Conservation (phyloP, 768 basidiomycete species). For the Pluteus cervinus region DNA sequence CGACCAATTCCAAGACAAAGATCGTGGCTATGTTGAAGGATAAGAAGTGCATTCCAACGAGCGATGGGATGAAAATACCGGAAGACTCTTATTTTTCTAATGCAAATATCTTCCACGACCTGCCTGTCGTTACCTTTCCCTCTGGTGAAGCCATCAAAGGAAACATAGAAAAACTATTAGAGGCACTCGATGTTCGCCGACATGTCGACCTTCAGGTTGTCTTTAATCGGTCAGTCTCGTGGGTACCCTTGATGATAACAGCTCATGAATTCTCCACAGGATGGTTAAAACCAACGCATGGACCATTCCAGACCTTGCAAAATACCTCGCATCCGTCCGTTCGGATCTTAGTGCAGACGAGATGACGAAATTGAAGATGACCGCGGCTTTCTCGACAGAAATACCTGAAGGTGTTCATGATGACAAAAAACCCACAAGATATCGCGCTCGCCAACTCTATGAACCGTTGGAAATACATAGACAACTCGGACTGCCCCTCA, state of each 20-base stretch:
- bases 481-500: slow-evolving; percentile 67
- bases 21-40: slow-evolving; percentile 42
- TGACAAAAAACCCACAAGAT: slow-evolving; percentile 36
- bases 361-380: slow-evolving; percentile 49
- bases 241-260: not conserved
- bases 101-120: slow-evolving; percentile 84
- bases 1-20: slow-evolving; percentile 37
- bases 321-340: slow-evolving; percentile 82
- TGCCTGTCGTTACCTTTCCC: slow-evolving; percentile 72
- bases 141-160: slow-evolving; percentile 62
- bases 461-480: slow-evolving; percentile 76
- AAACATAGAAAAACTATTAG: slow-evolving; percentile 62
- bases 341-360: slow-evolving; percentile 42
- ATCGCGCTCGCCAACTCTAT: slow-evolving; percentile 71
- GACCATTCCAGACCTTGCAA: slow-evolving; percentile 79
- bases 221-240: slow-evolving; percentile 64
- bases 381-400: slow-evolving; percentile 74
- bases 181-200: slow-evolving; percentile 76
- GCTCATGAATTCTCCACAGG: slow-evolving; percentile 28
- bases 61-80: slow-evolving; percentile 66
- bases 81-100: slow-evolving; percentile 77
- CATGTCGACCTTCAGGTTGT: slow-evolving; percentile 91
- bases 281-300: slow-evolving; percentile 90
- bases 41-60: slow-evolving; percentile 65
- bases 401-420: slow-evolving; percentile 12